Base-by-base conservation (phyloP, 2,329 filamentous ascomycete species). In the Trichoderma breve region DNA sequence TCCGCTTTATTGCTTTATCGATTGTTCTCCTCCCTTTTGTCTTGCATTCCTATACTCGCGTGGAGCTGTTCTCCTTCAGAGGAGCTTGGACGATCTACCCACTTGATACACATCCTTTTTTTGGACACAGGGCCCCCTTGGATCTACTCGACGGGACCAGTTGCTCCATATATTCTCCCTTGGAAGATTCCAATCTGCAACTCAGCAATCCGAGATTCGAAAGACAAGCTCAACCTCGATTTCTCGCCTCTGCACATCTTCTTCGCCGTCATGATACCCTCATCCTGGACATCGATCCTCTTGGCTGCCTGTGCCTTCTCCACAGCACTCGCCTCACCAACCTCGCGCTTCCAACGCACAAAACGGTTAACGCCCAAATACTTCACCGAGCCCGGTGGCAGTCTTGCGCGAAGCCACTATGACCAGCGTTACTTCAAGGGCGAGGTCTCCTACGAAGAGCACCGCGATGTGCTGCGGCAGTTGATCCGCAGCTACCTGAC, bases 401-500 rank as follows among this genome's bases (percentile, higher is more conserved):
- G 86, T 76, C 82, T 89, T 68, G 85, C 86, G 34, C 85, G 92
- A 26, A 88, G 88, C 66, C 93, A 95, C 82, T 95, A 95, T 81
- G 93, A 95, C 80, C 80, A 79, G 28, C 89, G 93, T 73, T 95
- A 87, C 82, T 95, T 92, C 82, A 83, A 85, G 51, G 82, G 81
- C 4, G 82, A 85, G n/a, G 86, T 95, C 9, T 82, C 85, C 15
- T 92, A 94, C 80, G 87, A 88, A 51, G 87, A 91, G 74, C 89
- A 92, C 77, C 86, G 86, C n/a, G 83, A 88, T 32, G 89, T 89
- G 6, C 86, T 95, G 71, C 86, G 86, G 64, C 87, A 92, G 79
- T 89, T 96, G 75, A 88, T 94, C 74, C 88, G 90, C 74, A 90
- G 92, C 66, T 96, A 96, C 82, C 86, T 96, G 58, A 85, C 86